These are phyloP conservation scores for Talaromyces thailandensis DNA, from an alignment of 495 filamentous ascomycete genomes.

Conservation along the genomic window DNA sequence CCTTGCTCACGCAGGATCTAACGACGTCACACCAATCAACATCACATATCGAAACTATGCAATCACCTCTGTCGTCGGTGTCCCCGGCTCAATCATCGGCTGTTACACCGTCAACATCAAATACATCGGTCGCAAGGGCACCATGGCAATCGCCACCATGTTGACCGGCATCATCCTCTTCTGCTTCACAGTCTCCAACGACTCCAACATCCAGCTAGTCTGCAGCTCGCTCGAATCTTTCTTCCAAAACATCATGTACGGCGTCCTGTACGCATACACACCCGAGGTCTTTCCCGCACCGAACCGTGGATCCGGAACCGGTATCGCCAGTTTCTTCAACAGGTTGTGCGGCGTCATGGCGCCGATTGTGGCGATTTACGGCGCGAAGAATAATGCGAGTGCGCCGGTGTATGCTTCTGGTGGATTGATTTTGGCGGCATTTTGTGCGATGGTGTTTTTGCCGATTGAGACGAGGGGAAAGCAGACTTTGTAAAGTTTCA, in stretches of 20 bases:
- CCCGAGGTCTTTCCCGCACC: conserved; percentile 54
- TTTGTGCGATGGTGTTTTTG: conserved; percentile 40
- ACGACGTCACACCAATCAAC: conserved; percentile 25
- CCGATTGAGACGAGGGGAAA: conserved; percentile 47
- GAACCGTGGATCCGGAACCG: conserved; percentile 48
- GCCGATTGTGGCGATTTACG: conserved; percentile 48
- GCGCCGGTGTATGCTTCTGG: conserved; percentile 46
- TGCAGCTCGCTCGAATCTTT: conserved; percentile 47
- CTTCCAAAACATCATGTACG: conserved; percentile 59
- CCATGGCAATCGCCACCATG: conserved; percentile 43
- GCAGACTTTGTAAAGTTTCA: conserved; percentile 39
- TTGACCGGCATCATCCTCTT: conserved; percentile 51
- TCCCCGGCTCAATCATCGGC: conserved; percentile 47
- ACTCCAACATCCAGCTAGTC: conserved; percentile 39
- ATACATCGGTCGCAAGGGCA: conserved; percentile 52
- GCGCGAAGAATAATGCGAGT: conserved; percentile 27
- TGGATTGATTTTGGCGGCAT: conserved; percentile 40
- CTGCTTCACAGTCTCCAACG: conserved; percentile 44
- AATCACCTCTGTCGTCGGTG: conserved; percentile 48
- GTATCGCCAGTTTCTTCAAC: conserved; percentile 48
- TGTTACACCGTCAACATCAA: conserved; percentile 48
- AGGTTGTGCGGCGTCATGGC: conserved; percentile 49
- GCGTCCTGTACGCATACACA: conserved; percentile 52
- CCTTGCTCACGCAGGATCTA: conserved; percentile 31
- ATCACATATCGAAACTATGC: conserved; percentile 53